These are phyloP conservation scores for Durusdinium trenchii DNA, from an alignment of 73 alveolate species.

Conservation along the genomic window DNA sequence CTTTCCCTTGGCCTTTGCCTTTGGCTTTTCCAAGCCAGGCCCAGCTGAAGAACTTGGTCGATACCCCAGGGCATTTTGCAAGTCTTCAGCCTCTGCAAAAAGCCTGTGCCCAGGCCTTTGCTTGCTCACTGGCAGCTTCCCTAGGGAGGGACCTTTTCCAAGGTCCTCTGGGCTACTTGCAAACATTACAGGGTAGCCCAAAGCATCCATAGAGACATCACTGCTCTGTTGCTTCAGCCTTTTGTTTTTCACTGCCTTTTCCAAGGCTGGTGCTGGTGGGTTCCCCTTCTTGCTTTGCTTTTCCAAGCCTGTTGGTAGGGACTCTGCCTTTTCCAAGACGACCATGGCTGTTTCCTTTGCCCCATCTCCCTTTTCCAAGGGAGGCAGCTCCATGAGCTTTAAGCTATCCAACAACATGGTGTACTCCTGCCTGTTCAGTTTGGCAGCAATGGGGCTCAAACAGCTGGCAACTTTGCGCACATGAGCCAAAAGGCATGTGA, in stretches of 20 bases:
- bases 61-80: not conserved
- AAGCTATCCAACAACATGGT: not conserved
- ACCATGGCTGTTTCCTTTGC: not conserved
- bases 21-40: constrained; percentile 17
- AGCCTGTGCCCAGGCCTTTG: too few relatives aligned
- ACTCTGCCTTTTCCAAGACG: not conserved
- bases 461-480: not conserved
- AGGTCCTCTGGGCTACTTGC: not conserved
- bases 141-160: not conserved
- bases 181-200: not conserved
- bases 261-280: not conserved
- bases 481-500: not conserved
- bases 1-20: not conserved
- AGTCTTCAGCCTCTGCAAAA: too few relatives aligned
- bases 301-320: too few relatives aligned
- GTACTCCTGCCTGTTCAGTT: not conserved
- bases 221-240: not conserved
- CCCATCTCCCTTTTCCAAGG: not conserved
- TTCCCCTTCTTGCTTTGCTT: too few relatives aligned
- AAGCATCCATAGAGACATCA: not conserved
- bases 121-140: not conserved
- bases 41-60: too few relatives aligned
- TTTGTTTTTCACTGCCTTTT: not conserved
- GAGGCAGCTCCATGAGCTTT: not conserved
- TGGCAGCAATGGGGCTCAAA: not conserved